A percentile compares a stretch with the other conserved stretches of the same genome.
These are phyloP conservation scores for Aspergillus brasiliensis DNA, from an alignment of 2,329 filamentous ascomycete genomes.

Conservation along the genomic window DNA sequence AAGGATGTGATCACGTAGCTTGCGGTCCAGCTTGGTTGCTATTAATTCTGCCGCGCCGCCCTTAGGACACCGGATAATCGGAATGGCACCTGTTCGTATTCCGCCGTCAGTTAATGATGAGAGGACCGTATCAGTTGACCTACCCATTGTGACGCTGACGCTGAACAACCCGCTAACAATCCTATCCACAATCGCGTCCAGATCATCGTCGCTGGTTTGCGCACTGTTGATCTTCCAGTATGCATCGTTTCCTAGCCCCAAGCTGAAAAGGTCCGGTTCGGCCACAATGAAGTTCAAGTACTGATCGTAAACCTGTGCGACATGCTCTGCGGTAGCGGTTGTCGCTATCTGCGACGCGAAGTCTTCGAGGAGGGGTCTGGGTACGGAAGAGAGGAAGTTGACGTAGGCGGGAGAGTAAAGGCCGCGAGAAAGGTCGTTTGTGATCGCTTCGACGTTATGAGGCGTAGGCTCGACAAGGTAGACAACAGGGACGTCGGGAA, in stretches of 20 bases:
- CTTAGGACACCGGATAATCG: slow-evolving; percentile 92
- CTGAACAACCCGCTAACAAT: slow-evolving; percentile 97
- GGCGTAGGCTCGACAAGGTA: slow-evolving; percentile 91
- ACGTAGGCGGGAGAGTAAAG: slow-evolving; percentile 93
- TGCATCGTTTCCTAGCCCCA: slow-evolving; percentile 89
- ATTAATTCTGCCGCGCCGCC: slow-evolving; percentile 93
- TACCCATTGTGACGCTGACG: slow-evolving; percentile 97
- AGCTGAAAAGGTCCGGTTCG: slow-evolving; percentile 91
- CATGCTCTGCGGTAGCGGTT: slow-evolving; percentile 81
- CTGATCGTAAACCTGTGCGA: slow-evolving; percentile 92
- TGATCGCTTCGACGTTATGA: slow-evolving; percentile 79
- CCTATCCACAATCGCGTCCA: slow-evolving; percentile 83
- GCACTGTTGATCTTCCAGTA: slow-evolving; percentile 98
- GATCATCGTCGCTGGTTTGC: slow-evolving; percentile 83
- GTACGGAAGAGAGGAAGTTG: slow-evolving; percentile 94
- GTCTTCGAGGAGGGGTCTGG: slow-evolving; percentile 86
- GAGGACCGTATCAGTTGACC: slow-evolving; percentile 19
- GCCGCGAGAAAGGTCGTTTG: slow-evolving; percentile 78
- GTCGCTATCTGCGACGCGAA: slow-evolving; percentile 87
- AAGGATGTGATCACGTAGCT: slow-evolving; percentile 91
- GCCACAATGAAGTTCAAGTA: slow-evolving; percentile 97
- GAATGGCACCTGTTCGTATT: slow-evolving; percentile 70
- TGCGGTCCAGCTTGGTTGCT: slow-evolving; percentile 88
- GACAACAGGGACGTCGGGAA: slow-evolving; percentile 93
- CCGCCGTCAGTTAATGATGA: slow-evolving; percentile 9